Conservation (phyloP, 192 early-diverging fungal species). For the Podila minutissima region DNA sequence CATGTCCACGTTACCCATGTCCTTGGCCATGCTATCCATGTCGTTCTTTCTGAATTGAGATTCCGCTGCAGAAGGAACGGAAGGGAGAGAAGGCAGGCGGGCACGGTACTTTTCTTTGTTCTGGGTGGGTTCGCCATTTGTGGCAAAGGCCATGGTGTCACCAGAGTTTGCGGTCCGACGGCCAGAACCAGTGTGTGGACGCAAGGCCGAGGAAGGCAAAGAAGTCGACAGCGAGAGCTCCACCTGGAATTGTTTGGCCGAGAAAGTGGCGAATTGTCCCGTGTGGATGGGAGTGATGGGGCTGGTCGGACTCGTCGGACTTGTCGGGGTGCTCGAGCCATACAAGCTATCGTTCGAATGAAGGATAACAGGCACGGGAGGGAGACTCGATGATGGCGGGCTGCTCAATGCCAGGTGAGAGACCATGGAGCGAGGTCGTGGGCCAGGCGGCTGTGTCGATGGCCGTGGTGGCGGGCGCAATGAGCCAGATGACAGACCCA, state of each 20-base stretch:
- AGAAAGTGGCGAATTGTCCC: constrained; percentile 9
- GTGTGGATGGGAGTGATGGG: constrained; percentile 12
- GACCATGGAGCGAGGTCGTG: constrained; percentile 43
- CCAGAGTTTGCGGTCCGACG: not conserved
- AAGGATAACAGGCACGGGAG: constrained; percentile 32
- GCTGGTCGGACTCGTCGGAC: constrained; percentile 43
- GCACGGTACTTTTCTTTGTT: constrained; percentile 14
- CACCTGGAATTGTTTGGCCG: not conserved
- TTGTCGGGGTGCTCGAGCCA: constrained; percentile 30
- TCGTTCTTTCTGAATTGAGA: not conserved
- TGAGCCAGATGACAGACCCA: not conserved
- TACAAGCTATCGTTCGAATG: constrained; percentile 27
- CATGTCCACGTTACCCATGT: not conserved
- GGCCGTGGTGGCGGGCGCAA: constrained; percentile 22
- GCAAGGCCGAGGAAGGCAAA: constrained; percentile 1
- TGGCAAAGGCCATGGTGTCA: not conserved
- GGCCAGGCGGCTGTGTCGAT: not conserved
- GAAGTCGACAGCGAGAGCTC: constrained; percentile 16
- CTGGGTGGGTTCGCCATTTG: constrained; percentile 1
- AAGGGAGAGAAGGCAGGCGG: not conserved
- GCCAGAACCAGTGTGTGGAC: not conserved
- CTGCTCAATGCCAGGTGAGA: constrained; percentile 34
- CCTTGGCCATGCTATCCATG: not conserved
- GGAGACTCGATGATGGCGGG: constrained; percentile 39
- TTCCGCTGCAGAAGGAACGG: not conserved